Evolutionary conservation across 352 stramenopile species (phyloP), one percentile per base, ranked within the genome.

Genomic region (Phytophthora rubi): DNA sequence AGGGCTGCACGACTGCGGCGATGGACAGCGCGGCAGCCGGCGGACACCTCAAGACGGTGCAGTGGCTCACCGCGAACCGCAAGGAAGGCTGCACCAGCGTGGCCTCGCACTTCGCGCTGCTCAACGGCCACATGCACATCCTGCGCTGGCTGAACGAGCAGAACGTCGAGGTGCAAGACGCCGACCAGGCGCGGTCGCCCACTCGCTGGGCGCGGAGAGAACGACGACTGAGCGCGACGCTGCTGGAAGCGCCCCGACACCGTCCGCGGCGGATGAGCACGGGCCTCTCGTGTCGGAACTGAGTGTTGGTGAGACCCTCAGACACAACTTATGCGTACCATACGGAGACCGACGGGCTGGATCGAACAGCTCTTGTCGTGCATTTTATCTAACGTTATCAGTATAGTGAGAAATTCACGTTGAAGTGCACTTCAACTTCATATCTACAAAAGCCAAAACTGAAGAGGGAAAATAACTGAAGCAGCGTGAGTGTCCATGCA

Each of bases 21-120:
- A 88, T 95, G 80, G 83, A 93, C 59, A 88, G 83, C 51, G 86
- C 88, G 0, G 83, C 82, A 4, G 85, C 83, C 35, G 82, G 86
- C 45, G 87, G 87, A 4, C 80, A 93, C 56, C 56, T 93, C 26
- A 83, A 91, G 37, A 80, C 86, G 10, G 81, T 92, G 57, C 72
- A 83, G 59, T 95, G 85, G 74, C 84, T 95, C 45, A 59, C 82
- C 2, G 51, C 53, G 1, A 76, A 95, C 59, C 87, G 87, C 8
- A 63, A 21, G 0, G 87, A 95, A 77, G 87, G 87, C 8, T 90
- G 83, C 61, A 92, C 87, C 15, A 82, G 79, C 30, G 82, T 92
- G n/a, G 87, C 85, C 30, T 82, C 82, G 52, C 74, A 86, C 72
- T 90, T 89, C 32, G 87, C 87, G 10, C 69, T 84, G 33, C 85